A percentile compares a stretch with the other conserved stretches of the same genome.
Evolutionary conservation across 139 green algal genomes (phyloP).

Genomic region (Zygnema cylindricum): DNA sequence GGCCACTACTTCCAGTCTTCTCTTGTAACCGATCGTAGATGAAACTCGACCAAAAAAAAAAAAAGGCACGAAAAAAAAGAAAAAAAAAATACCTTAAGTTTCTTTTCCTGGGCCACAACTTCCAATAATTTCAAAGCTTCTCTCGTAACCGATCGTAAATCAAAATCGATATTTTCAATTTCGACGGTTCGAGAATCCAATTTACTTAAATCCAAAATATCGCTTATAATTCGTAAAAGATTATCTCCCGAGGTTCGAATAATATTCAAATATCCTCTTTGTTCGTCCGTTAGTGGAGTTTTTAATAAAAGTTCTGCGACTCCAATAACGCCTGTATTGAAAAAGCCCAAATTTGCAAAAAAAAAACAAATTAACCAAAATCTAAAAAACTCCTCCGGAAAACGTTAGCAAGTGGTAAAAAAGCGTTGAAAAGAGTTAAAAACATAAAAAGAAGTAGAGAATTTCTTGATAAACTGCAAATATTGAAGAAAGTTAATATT

Average conservation of each 20-base stretch:
- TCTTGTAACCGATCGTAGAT: conserved; percentile 2
- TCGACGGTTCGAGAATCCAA: conserved; percentile 31
- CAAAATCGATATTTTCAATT: conserved; percentile 34
- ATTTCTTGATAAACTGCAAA: no score
- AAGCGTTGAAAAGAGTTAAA: no score
- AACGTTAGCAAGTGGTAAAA: no score
- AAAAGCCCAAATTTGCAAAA: no score
- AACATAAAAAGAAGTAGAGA: no score
- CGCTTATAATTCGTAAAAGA: conserved; percentile 43
- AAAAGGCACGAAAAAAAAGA: no score
- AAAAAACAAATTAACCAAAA: no score
- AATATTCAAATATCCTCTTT: conserved; percentile 60
- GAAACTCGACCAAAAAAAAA: conserved; percentile 9
- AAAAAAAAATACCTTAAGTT: conserved; percentile 17
- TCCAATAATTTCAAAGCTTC: conserved; percentile 50
- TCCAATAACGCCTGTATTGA: conserved; percentile 57
- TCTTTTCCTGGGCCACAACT: conserved; percentile 42
- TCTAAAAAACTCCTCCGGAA: no score
- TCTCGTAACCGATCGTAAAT: conserved; percentile 1
- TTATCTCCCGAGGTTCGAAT: conserved; percentile 53
- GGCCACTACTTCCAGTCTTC: conserved; percentile 43
- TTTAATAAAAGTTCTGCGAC: conserved; percentile 69
- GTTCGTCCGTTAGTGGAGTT: conserved; percentile 68
- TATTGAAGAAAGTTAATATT: no score
- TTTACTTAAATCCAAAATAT: conserved; percentile 49